Evolutionary conservation across 805 yeast genomes (phyloP).

Genomic region (Yueomyces sp.): DNA sequence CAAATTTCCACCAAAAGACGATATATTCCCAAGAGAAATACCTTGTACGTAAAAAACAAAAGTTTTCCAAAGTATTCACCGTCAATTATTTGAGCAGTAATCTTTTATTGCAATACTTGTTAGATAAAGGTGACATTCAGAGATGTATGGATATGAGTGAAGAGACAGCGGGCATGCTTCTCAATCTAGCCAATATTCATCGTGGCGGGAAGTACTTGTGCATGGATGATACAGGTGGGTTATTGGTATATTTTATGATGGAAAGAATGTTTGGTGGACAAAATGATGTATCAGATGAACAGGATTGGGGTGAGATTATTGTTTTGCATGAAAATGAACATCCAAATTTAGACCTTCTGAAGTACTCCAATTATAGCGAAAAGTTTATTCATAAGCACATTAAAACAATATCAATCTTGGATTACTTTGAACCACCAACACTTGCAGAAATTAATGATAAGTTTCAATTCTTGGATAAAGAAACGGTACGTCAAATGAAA

Average conservation of each 20-base stretch:
- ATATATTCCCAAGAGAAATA: constrained; percentile 85
- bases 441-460: constrained; percentile 30
- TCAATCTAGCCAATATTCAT: constrained; percentile 68
- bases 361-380: constrained; percentile 50
- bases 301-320: constrained; percentile 43
- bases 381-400: constrained; percentile 41
- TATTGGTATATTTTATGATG: constrained; percentile 70
- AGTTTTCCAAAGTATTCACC: constrained; percentile 75
- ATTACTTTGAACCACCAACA: constrained; percentile 65
- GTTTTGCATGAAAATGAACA: constrained; percentile 89
- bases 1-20: constrained; percentile 79
- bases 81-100: constrained; percentile 64
- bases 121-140: constrained; percentile 60
- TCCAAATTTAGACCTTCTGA: constrained; percentile 61
- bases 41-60: constrained; percentile 79
- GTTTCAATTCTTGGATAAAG: constrained; percentile 29
- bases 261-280: constrained; percentile 70
- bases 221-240: constrained; percentile 90
- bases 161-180: constrained; percentile 66
- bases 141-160: constrained; percentile 69
- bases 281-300: constrained; percentile 6
- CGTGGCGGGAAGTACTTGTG: constrained; percentile 86
- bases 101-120: constrained; percentile 56
- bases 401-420: constrained; percentile 61
- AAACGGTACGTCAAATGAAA: constrained; percentile 41